Conservation (phyloP, 345 rosid genomes). For the Populus pruinosa region DNA sequence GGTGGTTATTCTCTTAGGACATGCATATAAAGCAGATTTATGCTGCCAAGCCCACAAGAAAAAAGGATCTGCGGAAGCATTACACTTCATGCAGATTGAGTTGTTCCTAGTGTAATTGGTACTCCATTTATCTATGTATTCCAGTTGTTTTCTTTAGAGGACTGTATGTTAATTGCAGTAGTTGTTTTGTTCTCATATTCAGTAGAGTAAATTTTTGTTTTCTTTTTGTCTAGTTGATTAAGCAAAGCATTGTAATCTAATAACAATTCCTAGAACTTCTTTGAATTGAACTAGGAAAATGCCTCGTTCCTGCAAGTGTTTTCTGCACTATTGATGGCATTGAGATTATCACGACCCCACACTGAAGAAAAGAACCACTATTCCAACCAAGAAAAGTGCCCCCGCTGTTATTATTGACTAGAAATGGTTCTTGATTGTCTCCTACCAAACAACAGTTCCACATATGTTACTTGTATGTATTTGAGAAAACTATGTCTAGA, state of each 20-base stretch:
- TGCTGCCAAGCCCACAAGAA: not conserved
- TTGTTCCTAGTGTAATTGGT: not conserved
- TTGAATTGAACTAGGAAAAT: conserved; percentile 4
- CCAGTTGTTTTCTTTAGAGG: not conserved
- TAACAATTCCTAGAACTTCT: not conserved
- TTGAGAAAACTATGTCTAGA: not conserved
- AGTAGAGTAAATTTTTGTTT: not conserved
- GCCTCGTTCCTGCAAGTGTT: not conserved
- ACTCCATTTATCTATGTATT: not conserved
- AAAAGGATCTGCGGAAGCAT: conserved; percentile 5
- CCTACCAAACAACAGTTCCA: not conserved
- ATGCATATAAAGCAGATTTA: conserved; percentile 34
- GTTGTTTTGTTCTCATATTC: not conserved
- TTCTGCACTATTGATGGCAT: not conserved
- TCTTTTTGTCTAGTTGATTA: not conserved
- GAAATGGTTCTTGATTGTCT: not conserved
- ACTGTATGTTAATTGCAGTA: conserved; percentile 10
- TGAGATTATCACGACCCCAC: not conserved
- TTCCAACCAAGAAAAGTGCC: not conserved
- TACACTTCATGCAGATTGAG: not conserved
- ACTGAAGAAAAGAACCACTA: not conserved
- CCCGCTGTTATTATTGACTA: not conserved
- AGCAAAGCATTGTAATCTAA: not conserved
- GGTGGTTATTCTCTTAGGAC: conserved; percentile 44
- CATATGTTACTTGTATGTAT: not conserved